A percentile compares a stretch with the other conserved stretches of the same genome.
phyloP scores from a whole-genome alignment of 257 asterid species.

The Haberlea rhodopensis region DNA sequence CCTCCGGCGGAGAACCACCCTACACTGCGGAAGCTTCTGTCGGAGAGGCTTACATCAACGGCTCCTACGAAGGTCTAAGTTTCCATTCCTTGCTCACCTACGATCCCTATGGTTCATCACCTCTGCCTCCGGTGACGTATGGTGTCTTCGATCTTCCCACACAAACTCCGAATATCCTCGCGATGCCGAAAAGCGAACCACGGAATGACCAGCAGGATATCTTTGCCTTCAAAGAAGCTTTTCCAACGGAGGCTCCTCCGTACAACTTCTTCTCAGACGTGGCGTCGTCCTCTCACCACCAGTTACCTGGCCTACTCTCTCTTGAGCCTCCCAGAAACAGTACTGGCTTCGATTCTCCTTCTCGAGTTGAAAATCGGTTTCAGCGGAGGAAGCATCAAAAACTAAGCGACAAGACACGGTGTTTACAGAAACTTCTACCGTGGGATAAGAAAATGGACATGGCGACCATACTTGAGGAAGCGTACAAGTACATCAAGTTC shows the following conservation, averaged over 20 bases:
- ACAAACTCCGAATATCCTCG: conserved; percentile 22
- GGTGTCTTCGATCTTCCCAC: neutral
- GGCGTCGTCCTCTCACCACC: conserved; percentile 22
- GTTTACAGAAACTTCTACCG: conserved; percentile 58
- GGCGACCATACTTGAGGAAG: conserved; percentile 70
- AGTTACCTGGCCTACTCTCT: conserved; percentile 39
- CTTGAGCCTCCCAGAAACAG: conserved; percentile 31
- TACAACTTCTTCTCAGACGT: conserved; percentile 37
- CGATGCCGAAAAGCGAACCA: conserved; percentile 32
- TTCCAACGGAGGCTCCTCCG: conserved; percentile 24
- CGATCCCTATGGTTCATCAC: neutral
- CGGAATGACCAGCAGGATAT: neutral
- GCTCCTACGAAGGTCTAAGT: conserved; percentile 40
- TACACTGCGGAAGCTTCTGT: conserved; percentile 21
- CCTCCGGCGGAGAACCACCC: conserved; percentile 17
- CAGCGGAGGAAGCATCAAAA: conserved; percentile 31
- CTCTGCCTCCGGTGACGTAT: neutral
- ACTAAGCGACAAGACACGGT: conserved; percentile 52
- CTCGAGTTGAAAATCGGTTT: conserved; percentile 11
- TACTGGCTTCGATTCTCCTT: conserved; percentile 11
- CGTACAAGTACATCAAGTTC: conserved; percentile 68
- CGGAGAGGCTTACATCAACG: conserved; percentile 42
- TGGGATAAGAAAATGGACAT: conserved; percentile 59
- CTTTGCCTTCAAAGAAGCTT: conserved; percentile 20
- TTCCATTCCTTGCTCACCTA: conserved; percentile 42